Evolutionary conservation across 371 early-diverging fungal species (phyloP).

Genomic region (Syncephalastrum monosporum): DNA sequence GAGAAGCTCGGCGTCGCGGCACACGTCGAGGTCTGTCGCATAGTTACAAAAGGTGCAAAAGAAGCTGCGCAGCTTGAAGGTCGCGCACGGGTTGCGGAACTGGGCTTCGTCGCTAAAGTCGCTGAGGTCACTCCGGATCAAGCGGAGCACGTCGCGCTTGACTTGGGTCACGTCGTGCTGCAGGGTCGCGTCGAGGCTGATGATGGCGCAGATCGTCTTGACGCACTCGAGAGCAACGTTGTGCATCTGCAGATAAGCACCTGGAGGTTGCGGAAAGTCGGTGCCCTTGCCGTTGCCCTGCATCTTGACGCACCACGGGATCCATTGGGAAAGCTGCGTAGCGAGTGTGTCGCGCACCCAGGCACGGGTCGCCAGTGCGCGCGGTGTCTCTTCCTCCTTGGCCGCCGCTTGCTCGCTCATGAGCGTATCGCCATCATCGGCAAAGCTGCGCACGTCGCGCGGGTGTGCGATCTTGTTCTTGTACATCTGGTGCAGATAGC

Average conservation of each 20-base stretch:
- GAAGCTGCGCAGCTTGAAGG: constrained; percentile 76
- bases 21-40: constrained; percentile 86
- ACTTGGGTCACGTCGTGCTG: constrained; percentile 67
- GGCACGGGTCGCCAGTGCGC: constrained; percentile 35
- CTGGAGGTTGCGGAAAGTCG: constrained; percentile 70
- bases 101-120: constrained; percentile 79
- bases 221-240: constrained; percentile 77
- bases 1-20: constrained; percentile 74
- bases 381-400: constrained; percentile 9
- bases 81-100: constrained; percentile 79
- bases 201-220: constrained; percentile 70
- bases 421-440: constrained; percentile 9
- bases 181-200: constrained; percentile 67
- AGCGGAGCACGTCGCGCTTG: constrained; percentile 71
- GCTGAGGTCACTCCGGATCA: constrained; percentile 61
- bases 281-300: constrained; percentile 32
- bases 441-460: constrained; percentile 14
- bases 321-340: constrained; percentile 46
- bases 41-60: constrained; percentile 86
- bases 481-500: constrained; percentile 56
- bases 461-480: constrained; percentile 28
- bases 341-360: constrained; percentile 48
- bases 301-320: constrained; percentile 30
- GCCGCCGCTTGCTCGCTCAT: not conserved
- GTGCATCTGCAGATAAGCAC: constrained; percentile 61